phyloP scores from a whole-genome alignment of 1,284 basidiomycete genomes.

The Farysia itapuensis region DNA sequence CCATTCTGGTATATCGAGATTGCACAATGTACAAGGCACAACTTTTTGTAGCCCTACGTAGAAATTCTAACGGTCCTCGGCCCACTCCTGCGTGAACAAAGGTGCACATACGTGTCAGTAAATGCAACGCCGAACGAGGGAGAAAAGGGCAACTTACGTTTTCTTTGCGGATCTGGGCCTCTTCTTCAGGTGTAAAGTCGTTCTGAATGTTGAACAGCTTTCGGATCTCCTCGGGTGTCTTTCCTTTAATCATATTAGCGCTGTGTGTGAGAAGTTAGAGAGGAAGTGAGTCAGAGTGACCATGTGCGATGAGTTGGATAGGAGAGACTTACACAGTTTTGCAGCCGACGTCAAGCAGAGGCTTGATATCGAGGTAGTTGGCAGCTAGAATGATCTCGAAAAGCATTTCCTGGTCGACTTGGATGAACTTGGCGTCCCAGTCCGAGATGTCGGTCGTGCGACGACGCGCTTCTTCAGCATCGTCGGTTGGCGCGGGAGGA shows the following conservation, averaged over 20 bases:
- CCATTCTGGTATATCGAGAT: no score
- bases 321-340: slow-evolving; percentile 74
- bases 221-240: slow-evolving; percentile 92
- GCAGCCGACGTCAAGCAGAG: slow-evolving; percentile 95
- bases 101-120: no score
- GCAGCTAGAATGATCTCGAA: slow-evolving; percentile 99
- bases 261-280: slow-evolving; percentile 16
- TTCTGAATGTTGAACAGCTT: slow-evolving; percentile 78
- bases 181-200: slow-evolving; percentile 98
- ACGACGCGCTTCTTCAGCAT: slow-evolving; percentile 88
- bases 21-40: no score
- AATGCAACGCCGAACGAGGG: background rate
- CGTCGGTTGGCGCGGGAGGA: slow-evolving; percentile 77
- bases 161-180: slow-evolving; percentile 99
- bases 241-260: slow-evolving; percentile 99
- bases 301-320: background rate
- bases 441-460: slow-evolving; percentile 96
- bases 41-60: no score
- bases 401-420: slow-evolving; percentile 90
- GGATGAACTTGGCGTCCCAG: slow-evolving; percentile 98
- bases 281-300: background rate
- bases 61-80: slow-evolving; percentile 56
- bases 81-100: slow-evolving; percentile 50
- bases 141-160: slow-evolving; percentile 67
- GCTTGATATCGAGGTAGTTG: slow-evolving; percentile 99